Conservation (phyloP, 2,329 filamentous ascomycete genomes). For the Lojkania enalia region DNA sequence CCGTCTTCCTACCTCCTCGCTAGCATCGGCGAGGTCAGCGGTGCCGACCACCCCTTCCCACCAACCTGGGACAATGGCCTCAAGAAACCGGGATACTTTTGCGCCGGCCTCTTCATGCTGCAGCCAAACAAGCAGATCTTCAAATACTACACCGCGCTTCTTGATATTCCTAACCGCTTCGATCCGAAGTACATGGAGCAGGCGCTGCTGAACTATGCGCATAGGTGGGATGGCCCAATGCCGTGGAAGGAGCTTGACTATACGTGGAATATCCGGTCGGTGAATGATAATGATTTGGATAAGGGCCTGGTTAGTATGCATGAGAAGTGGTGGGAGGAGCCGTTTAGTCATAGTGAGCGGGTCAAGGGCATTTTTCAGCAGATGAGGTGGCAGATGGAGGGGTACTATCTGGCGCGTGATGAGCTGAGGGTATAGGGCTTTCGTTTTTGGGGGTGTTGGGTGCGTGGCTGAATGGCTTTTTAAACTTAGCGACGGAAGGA, state of each 20-base stretch:
- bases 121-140: slow-evolving; percentile 33
- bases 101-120: slow-evolving; percentile 46
- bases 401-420: slow-evolving; percentile 1
- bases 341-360: slow-evolving; percentile 12
- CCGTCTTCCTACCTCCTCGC: slow-evolving; percentile 41
- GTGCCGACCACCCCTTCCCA: slow-evolving; percentile 39
- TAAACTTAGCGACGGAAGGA: no score
- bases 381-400: slow-evolving; percentile 7
- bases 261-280: slow-evolving; percentile 45
- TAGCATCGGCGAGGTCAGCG: slow-evolving; percentile 36
- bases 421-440: no score
- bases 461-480: no score
- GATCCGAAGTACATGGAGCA: slow-evolving; percentile 41
- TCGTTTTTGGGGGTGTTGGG: no score
- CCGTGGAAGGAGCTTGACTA: slow-evolving; percentile 44
- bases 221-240: slow-evolving; percentile 44
- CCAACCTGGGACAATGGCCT: slow-evolving; percentile 33
- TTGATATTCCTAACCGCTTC: slow-evolving; percentile 36
- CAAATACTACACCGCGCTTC: slow-evolving; percentile 36
- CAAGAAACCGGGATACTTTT: slow-evolving; percentile 37
- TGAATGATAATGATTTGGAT: slow-evolving; percentile 41
- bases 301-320: slow-evolving; percentile 44
- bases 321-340: slow-evolving; percentile 46
- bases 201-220: slow-evolving; percentile 44
- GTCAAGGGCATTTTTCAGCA: slow-evolving; percentile 4